These are phyloP conservation scores for Entomortierella parvispora DNA, from an alignment of 192 early-diverging fungal species.

Conservation along the genomic window DNA sequence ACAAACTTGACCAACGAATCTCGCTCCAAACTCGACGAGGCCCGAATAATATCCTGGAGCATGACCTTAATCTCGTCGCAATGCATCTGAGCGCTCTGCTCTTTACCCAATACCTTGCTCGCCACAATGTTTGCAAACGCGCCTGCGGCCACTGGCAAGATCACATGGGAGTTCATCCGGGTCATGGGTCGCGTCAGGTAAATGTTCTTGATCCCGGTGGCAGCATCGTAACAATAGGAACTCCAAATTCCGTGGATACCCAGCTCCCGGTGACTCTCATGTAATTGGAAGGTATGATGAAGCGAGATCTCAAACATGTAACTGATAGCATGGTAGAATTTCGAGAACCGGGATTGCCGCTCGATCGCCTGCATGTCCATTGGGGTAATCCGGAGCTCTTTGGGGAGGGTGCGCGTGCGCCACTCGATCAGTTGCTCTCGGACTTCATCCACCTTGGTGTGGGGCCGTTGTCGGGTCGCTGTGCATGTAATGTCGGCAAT, in stretches of 20 bases:
- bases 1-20: conserved; percentile 11
- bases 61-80: conserved; percentile 47
- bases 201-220: conserved; percentile 36
- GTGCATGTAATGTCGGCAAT: conserved; percentile 47
- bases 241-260: conserved; percentile 47
- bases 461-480: conserved; percentile 32
- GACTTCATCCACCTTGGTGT: conserved; percentile 42
- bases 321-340: conserved; percentile 34
- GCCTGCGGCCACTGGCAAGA: conserved; percentile 40
- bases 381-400: conserved; percentile 25
- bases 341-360: conserved; percentile 41
- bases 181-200: conserved; percentile 41
- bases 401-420: conserved; percentile 24
- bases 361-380: conserved; percentile 24
- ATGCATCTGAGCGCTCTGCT: conserved; percentile 29
- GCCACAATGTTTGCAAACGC: conserved; percentile 47
- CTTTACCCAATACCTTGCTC: conserved; percentile 32
- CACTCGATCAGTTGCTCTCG: conserved; percentile 27
- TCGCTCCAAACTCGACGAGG: conserved; percentile 37
- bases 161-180: conserved; percentile 44
- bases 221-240: conserved; percentile 39
- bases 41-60: conserved; percentile 29
- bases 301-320: conserved; percentile 50
- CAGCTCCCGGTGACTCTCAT: conserved; percentile 29
- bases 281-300: conserved; percentile 48